These are phyloP conservation scores for Hypocrella siamensis DNA, from an alignment of 2,329 filamentous ascomycete species.

Conservation along the genomic window DNA sequence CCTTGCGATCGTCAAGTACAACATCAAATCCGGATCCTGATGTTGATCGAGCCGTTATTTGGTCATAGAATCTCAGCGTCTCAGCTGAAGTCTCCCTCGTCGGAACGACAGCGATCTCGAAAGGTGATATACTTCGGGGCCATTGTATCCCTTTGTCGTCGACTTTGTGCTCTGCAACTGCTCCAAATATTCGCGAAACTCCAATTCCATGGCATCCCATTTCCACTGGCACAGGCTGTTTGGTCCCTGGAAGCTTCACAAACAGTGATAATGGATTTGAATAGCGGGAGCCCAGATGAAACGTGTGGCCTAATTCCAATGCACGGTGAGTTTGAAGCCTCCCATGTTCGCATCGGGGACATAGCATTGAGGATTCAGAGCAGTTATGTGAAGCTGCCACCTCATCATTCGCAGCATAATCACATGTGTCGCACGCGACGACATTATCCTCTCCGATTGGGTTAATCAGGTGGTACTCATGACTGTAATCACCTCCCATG, in stretches of 20 bases:
- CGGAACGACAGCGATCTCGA: constrained; percentile 54
- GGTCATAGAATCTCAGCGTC: constrained; percentile 47
- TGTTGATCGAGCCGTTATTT: constrained; percentile 19
- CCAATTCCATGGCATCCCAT: constrained; percentile 98
- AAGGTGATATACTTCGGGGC: constrained; percentile 78
- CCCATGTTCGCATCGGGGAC: constrained; percentile 52
- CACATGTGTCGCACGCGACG: constrained; percentile 57
- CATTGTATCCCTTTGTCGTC: constrained; percentile 69
- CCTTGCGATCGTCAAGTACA: constrained; percentile 57
- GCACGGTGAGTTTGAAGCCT: constrained; percentile 51
- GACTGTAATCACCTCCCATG: constrained; percentile 85
- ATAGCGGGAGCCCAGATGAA: constrained; percentile 83
- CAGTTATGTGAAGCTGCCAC: constrained; percentile 49
- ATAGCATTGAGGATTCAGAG: no score
- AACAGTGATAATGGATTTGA: constrained; percentile 55
- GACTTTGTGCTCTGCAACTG: constrained; percentile 60
- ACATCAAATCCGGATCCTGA: constrained; percentile 34
- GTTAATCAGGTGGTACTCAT: constrained; percentile 83
- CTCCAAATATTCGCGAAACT: constrained; percentile 76
- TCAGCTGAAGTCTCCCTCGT: constrained; percentile 28
- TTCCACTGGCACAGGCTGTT: constrained; percentile 41
- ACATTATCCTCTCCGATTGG: constrained; percentile 73
- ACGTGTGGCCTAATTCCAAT: constrained; percentile 88
- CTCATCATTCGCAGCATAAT: constrained; percentile 76
- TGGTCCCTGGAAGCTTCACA: constrained; percentile 26